Percentiles rank a stretch among this genome's conserved stretches.
phyloP scores from a whole-genome alignment of 1,284 basidiomycete species.

The Apiotrichum domesticum region DNA sequence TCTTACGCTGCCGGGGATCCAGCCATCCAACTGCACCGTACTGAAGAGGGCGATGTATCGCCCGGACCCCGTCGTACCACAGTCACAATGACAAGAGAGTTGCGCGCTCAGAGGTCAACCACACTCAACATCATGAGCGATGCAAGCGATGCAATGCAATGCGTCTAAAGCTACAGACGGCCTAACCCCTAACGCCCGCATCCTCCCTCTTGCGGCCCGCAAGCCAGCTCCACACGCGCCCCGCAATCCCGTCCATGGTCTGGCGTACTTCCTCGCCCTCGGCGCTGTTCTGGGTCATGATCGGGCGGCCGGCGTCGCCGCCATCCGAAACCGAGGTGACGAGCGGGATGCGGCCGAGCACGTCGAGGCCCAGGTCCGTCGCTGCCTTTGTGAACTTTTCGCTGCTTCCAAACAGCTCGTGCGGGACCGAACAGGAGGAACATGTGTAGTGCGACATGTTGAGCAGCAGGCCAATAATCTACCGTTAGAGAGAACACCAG shows the following conservation, averaged over 20 bases:
- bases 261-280: slow-evolving; percentile 35
- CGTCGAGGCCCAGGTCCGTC: slow-evolving; percentile 55
- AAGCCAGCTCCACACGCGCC: slow-evolving; percentile 39
- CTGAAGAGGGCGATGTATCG: too few relatives aligned
- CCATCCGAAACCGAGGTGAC: slow-evolving; percentile 67
- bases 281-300: slow-evolving; percentile 44
- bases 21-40: too few relatives aligned
- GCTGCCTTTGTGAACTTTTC: slow-evolving; percentile 63
- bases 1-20: too few relatives aligned
- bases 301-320: slow-evolving; percentile 63
- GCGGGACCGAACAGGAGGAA: slow-evolving; percentile 62
- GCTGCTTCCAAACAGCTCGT: slow-evolving; percentile 74
- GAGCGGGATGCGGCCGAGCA: slow-evolving; percentile 74
- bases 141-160: neutral
- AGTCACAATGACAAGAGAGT: too few relatives aligned
- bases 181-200: slow-evolving; percentile 11
- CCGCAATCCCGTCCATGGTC: slow-evolving; percentile 34
- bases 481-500: neutral
- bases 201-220: slow-evolving; percentile 6
- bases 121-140: neutral
- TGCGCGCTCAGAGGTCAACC: too few relatives aligned
- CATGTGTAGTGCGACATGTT: slow-evolving; percentile 91
- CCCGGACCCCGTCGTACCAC: too few relatives aligned
- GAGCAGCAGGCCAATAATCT: slow-evolving; percentile 84
- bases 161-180: neutral